These are phyloP conservation scores for Porphyrellus sp. DNA, from an alignment of 1,284 basidiomycete genomes.

Conservation along the genomic window DNA sequence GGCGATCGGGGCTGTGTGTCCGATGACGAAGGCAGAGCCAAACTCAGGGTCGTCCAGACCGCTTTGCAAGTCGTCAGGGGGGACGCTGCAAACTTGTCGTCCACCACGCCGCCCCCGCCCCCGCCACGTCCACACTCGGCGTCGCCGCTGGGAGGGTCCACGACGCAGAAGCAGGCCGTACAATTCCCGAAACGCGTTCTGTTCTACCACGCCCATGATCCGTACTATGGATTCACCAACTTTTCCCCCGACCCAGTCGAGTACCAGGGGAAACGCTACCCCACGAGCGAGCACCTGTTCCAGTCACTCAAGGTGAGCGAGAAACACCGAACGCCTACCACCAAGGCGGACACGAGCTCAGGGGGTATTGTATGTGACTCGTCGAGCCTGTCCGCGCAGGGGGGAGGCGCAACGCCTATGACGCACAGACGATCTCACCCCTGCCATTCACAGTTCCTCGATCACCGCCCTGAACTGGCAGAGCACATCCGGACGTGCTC, in stretches of 20 bases:
- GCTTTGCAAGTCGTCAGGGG: slow-evolving; percentile 23
- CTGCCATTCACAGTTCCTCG: slow-evolving; percentile 31
- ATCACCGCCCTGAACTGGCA: slow-evolving; percentile 37
- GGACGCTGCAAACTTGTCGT: slow-evolving; percentile 3
- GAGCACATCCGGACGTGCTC: slow-evolving; percentile 41
- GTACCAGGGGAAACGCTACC: slow-evolving; percentile 36
- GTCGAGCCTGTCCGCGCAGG: slow-evolving; percentile 1
- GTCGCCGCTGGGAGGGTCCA: slow-evolving; percentile 16
- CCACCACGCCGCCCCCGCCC: slow-evolving; percentile 5
- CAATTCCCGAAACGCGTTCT: slow-evolving; percentile 26
- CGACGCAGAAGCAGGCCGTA: slow-evolving; percentile 3
- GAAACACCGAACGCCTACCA: neutral
- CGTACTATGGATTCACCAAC: slow-evolving; percentile 41
- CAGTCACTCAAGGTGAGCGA: slow-evolving; percentile 40
- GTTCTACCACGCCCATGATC: slow-evolving; percentile 34
- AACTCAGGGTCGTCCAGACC: slow-evolving; percentile 30
- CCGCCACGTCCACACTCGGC: slow-evolving; percentile 24
- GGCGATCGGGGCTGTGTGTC: slow-evolving; percentile 33
- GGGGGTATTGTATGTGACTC: neutral
- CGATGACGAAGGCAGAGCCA: slow-evolving; percentile 23
- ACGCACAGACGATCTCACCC: slow-evolving; percentile 17
- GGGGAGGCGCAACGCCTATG: slow-evolving; percentile 7
- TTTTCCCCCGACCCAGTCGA: slow-evolving; percentile 39
- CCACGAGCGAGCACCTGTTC: slow-evolving; percentile 43
- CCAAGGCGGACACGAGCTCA: neutral